Percentiles rank a stretch among this genome's conserved stretches.
These are phyloP conservation scores for Amphirosellinia nigrospora DNA, from an alignment of 495 filamentous ascomycete genomes.

Conservation along the genomic window DNA sequence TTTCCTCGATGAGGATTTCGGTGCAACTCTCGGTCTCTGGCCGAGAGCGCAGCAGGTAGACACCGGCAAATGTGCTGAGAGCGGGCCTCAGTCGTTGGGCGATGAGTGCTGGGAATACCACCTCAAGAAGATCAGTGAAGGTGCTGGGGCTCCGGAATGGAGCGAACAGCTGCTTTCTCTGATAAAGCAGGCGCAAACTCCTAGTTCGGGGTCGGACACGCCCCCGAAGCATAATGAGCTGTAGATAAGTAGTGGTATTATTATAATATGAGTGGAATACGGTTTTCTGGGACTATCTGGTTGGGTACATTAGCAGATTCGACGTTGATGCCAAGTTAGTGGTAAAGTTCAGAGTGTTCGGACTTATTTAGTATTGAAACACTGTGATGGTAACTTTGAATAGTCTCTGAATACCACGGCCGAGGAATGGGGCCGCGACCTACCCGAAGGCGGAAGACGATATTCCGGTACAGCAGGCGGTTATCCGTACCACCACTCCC, in stretches of 20 bases:
- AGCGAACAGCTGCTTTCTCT: slow-evolving; percentile 29
- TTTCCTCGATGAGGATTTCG: slow-evolving; percentile 66
- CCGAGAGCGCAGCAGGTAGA: slow-evolving; percentile 41
- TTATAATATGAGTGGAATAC: neutral
- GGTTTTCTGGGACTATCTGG: neutral
- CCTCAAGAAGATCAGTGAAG: slow-evolving; percentile 35
- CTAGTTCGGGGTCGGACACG: neutral
- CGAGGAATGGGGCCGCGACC: neutral
- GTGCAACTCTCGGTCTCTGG: slow-evolving; percentile 57
- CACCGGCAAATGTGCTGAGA: slow-evolving; percentile 31
- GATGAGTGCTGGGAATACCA: slow-evolving; percentile 52
- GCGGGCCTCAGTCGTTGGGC: slow-evolving; percentile 18
- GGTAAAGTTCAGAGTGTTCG: neutral
- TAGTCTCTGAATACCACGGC: neutral
- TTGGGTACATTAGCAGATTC: neutral
- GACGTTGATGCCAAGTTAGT: neutral
- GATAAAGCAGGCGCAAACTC: slow-evolving; percentile 8
- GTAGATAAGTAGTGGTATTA: slow-evolving; percentile 10
- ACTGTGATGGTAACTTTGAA: neutral
- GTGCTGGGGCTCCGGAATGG: slow-evolving; percentile 30
- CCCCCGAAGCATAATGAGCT: slow-evolving; percentile 29
- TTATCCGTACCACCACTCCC: neutral
- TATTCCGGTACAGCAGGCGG: neutral
- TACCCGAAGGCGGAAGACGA: neutral
- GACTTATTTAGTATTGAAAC: too few relatives aligned